phyloP scores from a whole-genome alignment of 2,329 filamentous ascomycete species.

The Emmonsia crescens region DNA sequence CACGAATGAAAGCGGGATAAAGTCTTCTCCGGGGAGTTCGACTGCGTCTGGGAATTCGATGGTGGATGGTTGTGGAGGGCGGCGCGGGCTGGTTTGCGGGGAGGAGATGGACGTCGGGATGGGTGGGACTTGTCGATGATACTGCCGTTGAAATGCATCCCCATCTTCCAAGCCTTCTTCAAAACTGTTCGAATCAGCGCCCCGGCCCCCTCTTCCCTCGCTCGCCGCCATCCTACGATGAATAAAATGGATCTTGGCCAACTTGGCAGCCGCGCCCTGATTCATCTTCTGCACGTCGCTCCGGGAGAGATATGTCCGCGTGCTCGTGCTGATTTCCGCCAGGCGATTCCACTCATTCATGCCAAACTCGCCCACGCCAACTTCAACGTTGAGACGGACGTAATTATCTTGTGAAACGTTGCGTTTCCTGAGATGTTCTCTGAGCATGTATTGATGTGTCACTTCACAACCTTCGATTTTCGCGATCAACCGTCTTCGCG shows the following conservation, averaged over 20 bases:
- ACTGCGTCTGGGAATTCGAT: slow-evolving; percentile 37
- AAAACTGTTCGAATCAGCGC: slow-evolving; percentile 15
- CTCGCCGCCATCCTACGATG: slow-evolving; percentile 54
- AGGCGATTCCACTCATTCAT: slow-evolving; percentile 98
- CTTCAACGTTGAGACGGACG: slow-evolving; percentile 91
- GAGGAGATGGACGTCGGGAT: slow-evolving; percentile 14
- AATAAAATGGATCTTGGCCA: slow-evolving; percentile 72
- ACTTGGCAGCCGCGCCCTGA: slow-evolving; percentile 62
- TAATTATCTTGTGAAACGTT: slow-evolving; percentile 83
- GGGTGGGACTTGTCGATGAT: slow-evolving; percentile 21
- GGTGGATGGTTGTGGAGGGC: slow-evolving; percentile 1
- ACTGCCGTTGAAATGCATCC: slow-evolving; percentile 15
- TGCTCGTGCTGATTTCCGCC: slow-evolving; percentile 90
- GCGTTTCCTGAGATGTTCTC: slow-evolving; percentile 63
- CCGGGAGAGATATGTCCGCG: slow-evolving; percentile 67
- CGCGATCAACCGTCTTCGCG: slow-evolving; percentile 66
- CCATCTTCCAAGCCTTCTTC: slow-evolving; percentile 4
- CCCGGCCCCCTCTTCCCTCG: slow-evolving; percentile 28
- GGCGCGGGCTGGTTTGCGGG: not conserved
- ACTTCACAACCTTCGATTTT: slow-evolving; percentile 95
- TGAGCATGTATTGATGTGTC: slow-evolving; percentile 77
- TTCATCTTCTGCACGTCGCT: slow-evolving; percentile 67
- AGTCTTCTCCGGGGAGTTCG: slow-evolving; percentile 46
- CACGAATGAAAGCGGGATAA: slow-evolving; percentile 16
- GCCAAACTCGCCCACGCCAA: slow-evolving; percentile 90